Percentiles rank a stretch among this genome's conserved stretches.
Conservation (phyloP, 345 rosid genomes). For the Rhodamnia rubescens region DNA sequence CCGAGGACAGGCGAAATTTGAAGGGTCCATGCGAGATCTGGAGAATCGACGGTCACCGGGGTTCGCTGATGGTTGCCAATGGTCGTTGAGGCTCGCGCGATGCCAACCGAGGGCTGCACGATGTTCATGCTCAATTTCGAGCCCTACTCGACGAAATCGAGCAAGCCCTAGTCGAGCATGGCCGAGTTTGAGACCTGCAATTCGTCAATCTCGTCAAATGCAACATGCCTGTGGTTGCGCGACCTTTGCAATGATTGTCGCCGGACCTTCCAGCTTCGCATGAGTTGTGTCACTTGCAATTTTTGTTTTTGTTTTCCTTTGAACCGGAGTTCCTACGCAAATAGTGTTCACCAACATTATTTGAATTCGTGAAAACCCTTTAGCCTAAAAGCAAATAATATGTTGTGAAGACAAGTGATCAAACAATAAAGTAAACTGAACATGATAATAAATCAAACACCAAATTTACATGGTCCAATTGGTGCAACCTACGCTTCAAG, state of each 20-base stretch:
- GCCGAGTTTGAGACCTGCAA: neutral
- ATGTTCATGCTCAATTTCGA: neutral
- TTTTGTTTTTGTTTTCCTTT: neutral
- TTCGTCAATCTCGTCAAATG: neutral
- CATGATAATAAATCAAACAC: neutral
- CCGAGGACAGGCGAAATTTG: neutral
- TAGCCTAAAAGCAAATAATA: neutral
- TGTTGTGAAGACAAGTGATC: neutral
- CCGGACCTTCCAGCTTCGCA: neutral
- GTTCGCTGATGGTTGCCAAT: neutral
- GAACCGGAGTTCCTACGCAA: neutral
- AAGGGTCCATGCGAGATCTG: neutral
- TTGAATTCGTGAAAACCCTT: neutral
- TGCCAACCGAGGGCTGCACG: neutral
- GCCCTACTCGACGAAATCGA: neutral
- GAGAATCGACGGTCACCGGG: neutral
- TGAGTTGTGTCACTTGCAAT: neutral
- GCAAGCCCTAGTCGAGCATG: neutral
- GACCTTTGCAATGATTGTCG: neutral
- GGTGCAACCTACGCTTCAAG: fast-evolving
- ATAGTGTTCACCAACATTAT: neutral
- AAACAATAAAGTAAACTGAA: neutral
- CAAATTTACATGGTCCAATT: neutral
- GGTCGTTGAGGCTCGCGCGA: neutral
- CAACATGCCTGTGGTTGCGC: neutral